A percentile compares a stretch with the other conserved stretches of the same genome.
Conservation (phyloP, 2,329 filamentous ascomycete species). For the Cladorrhinum sp. region DNA sequence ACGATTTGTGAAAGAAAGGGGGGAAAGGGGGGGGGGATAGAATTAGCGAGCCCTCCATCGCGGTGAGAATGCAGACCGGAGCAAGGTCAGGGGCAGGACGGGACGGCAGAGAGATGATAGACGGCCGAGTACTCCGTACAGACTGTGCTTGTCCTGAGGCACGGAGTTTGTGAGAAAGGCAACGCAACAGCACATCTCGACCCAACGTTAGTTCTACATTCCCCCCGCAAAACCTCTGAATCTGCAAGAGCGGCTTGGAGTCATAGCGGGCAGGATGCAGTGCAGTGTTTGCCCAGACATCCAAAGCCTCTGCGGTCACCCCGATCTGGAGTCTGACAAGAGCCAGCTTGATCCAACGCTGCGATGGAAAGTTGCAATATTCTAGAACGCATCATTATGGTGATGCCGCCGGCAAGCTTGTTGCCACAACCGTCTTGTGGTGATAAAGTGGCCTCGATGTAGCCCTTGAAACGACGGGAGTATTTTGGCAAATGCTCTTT, state of each 20-base stretch:
- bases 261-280: slow-evolving; percentile 23
- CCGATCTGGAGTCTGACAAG: not conserved
- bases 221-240: slow-evolving; percentile 15
- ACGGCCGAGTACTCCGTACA: slow-evolving; percentile 1
- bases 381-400: not conserved
- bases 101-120: not conserved
- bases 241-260: slow-evolving; percentile 11
- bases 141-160: slow-evolving; percentile 9
- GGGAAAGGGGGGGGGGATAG: not conserved
- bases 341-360: slow-evolving; percentile 18
- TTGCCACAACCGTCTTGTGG: no score
- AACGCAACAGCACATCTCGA: not conserved
- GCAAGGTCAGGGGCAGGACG: slow-evolving; percentile 9
- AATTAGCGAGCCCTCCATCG: not conserved
- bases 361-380: not conserved
- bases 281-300: slow-evolving; percentile 8
- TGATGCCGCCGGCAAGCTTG: slow-evolving; percentile 14
- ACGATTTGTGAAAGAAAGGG: not conserved
- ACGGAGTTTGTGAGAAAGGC: slow-evolving; percentile 10
- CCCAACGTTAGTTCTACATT: slow-evolving; percentile 6
- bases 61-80: not conserved
- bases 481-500: slow-evolving; percentile 21
- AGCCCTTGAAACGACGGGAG: slow-evolving; percentile 23
- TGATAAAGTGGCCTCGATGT: not conserved
- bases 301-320: slow-evolving; percentile 9